These are phyloP conservation scores for Suillus subalutaceus DNA, from an alignment of 768 basidiomycete genomes.

Conservation along the genomic window DNA sequence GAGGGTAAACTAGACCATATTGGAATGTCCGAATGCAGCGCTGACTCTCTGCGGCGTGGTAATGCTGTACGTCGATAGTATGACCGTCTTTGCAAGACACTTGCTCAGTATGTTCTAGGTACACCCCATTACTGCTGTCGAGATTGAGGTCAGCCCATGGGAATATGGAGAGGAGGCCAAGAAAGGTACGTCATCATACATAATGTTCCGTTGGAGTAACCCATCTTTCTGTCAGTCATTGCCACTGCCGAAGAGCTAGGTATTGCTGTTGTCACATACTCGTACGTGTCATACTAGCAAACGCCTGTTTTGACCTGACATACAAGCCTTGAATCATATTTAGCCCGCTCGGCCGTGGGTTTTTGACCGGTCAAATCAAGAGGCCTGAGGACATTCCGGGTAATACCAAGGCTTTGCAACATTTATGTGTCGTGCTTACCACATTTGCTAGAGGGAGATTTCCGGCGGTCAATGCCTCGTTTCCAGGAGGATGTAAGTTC, in stretches of 20 bases:
- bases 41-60: constrained; percentile 47
- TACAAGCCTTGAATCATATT: constrained; percentile 2
- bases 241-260: constrained; percentile 56
- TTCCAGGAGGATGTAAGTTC: constrained; percentile 46
- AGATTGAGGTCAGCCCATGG: constrained; percentile 71
- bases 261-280: constrained; percentile 62
- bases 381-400: constrained; percentile 35
- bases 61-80: constrained; percentile 27
- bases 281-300: constrained; percentile 34
- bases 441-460: constrained; percentile 39
- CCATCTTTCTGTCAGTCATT: constrained; percentile 41
- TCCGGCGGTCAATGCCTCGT: constrained; percentile 39
- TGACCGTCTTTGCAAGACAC: neutral
- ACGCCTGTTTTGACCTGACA: constrained; percentile 5
- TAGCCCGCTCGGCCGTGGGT: constrained; percentile 57
- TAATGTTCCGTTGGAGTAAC: neutral
- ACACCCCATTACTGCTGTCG: constrained; percentile 57
- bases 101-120: constrained; percentile 36
- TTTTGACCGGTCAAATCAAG: constrained; percentile 55
- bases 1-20: constrained; percentile 50
- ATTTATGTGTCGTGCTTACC: neutral
- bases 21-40: constrained; percentile 58
- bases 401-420: neutral
- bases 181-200: constrained; percentile 31
- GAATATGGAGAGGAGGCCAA: constrained; percentile 55